Evolutionary conservation across 75 land plant species (phyloP).

Genomic region (Cryptomeria japonica): DNA sequence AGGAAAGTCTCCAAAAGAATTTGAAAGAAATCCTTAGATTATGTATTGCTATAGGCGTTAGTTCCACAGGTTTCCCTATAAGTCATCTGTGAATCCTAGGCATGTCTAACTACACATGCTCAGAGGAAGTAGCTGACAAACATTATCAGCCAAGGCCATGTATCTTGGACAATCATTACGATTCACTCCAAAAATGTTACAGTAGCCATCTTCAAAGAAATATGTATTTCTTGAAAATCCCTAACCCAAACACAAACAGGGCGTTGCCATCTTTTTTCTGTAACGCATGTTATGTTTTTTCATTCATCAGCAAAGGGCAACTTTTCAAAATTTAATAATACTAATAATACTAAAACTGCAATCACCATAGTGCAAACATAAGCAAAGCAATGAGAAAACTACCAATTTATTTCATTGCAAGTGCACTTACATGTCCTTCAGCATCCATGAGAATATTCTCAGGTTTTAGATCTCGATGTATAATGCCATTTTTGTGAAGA

Average conservation of each 20-base stretch:
- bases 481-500: slow-evolving; percentile 91
- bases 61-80: neutral
- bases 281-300: neutral
- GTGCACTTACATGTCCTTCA: slow-evolving; percentile 86
- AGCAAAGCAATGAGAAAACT: neutral
- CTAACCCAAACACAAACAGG: neutral
- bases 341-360: neutral
- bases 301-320: neutral
- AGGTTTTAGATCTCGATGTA: slow-evolving; percentile 97
- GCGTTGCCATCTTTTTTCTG: neutral
- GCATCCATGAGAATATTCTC: slow-evolving; percentile 95
- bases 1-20: neutral
- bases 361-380: neutral
- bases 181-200: neutral
- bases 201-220: neutral
- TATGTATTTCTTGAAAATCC: too few relatives aligned
- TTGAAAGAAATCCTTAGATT: neutral
- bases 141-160: neutral
- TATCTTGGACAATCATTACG: neutral
- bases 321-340: slow-evolving; percentile 3
- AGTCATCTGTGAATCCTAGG: neutral
- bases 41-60: neutral
- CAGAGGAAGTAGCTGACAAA: neutral
- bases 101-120: neutral
- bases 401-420: neutral